These are phyloP conservation scores for Leptodermis oblonga DNA, from an alignment of 257 asterid species.

Conservation along the genomic window DNA sequence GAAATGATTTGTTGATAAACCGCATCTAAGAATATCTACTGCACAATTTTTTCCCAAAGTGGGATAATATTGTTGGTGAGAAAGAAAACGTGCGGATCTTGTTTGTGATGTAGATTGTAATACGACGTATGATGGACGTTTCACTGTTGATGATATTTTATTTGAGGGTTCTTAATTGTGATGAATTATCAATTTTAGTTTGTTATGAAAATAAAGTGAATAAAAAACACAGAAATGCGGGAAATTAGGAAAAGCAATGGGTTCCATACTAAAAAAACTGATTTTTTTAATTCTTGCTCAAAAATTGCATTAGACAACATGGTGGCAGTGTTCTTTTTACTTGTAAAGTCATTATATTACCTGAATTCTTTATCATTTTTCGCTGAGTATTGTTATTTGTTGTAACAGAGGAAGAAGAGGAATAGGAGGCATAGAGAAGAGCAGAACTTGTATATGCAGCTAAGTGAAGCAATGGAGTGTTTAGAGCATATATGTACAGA, in stretches of 20 bases:
- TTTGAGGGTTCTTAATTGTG: not conserved
- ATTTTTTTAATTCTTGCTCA: too few species aligned
- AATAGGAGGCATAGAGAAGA: constrained; percentile 51
- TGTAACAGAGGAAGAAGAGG: constrained; percentile 57
- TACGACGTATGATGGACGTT: not conserved
- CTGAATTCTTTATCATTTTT: constrained; percentile 7
- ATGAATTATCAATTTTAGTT: not conserved
- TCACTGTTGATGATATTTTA: not conserved
- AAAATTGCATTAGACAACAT: not conserved
- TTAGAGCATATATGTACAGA: constrained; percentile 81
- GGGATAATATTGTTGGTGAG: not conserved
- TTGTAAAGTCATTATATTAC: not conserved
- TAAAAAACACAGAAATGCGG: not conserved
- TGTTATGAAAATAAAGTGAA: not conserved
- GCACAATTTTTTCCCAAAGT: too few species aligned
- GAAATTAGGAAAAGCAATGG: too few species aligned
- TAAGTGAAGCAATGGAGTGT: constrained; percentile 91
- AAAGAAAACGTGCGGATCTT: not conserved
- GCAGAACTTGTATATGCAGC: constrained; percentile 57
- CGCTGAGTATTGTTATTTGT: constrained; percentile 3
- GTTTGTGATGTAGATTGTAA: not conserved
- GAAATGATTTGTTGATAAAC: not conserved
- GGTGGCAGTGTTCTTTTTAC: not conserved
- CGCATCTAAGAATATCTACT: not conserved
- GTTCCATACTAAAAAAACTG: not conserved